Base-by-base conservation (phyloP, 177 flowering plant species). In the Vitis hybrid region DNA sequence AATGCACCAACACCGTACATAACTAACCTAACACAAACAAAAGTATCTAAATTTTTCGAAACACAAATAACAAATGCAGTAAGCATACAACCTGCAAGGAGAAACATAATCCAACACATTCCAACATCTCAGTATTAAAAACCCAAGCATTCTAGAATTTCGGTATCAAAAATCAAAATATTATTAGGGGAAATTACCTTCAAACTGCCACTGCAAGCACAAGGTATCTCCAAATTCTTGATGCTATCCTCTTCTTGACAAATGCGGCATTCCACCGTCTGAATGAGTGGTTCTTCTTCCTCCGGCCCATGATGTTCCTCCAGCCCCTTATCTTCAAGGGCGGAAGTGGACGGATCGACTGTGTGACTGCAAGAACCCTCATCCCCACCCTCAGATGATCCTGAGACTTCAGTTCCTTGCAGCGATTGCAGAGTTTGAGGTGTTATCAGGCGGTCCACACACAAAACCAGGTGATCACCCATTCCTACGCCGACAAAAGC, bases 211-310 rank as follows among this genome's bases (percentile, higher is more conserved):
- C 79, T 84, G 58, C 97, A 91, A 53, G 82, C 85, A 71, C 97
- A 91, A 48, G 97, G 97, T 9, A 64, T 73, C 75, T 91, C 94
- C 59, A 91, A 59, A 65, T 87, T 84, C 66, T 84, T 68, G 49
- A 86, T 49, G 60, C 76, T 78, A 62, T 91, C 97, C 69, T 91
- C 97, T 71, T 91, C 97, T 74, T 91, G 97, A 68, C 97, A 91
- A 78, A 91, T 91, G 48, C 97, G 87, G 70, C 97, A 89, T 74
- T 91, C 97, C 9, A 81, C 80, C 3, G 54, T 74, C 73, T 88
- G 89, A 72, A 89, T 62, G 46, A 89, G 84, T n/a, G 94, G 90
- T 61, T 82, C 83, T 54, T 86, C 86, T 81, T 82, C 90, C 30
- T 79, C 86, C 65, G 56, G 66, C 3, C 32, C 74, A 66, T 15